Conservation (phyloP, 805 yeast species). For the Saturnispora bothae region DNA sequence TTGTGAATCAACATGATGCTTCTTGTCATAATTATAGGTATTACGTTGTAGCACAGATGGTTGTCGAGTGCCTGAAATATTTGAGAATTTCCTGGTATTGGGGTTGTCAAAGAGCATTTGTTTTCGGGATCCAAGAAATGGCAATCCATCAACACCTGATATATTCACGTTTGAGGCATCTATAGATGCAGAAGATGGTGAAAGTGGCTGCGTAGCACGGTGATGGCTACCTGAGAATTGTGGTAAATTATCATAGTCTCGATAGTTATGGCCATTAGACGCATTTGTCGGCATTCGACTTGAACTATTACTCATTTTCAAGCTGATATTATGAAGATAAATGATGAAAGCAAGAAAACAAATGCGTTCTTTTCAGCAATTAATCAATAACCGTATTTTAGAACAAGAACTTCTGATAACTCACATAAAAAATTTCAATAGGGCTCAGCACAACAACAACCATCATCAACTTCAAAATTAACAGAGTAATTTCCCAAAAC, state of each 20-base stretch:
- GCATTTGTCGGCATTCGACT: too few relatives aligned
- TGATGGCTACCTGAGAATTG: constrained; percentile 9
- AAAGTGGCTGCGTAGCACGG: not conserved
- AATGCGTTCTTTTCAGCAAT: too few relatives aligned
- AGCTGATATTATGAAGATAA: too few relatives aligned
- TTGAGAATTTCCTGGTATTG: not conserved
- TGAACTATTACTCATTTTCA: too few relatives aligned
- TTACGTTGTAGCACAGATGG: not conserved
- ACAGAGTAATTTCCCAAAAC: too few relatives aligned
- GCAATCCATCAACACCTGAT: constrained; percentile 7
- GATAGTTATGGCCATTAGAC: not conserved
- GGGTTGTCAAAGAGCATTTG: constrained; percentile 8
- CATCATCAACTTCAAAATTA: not conserved
- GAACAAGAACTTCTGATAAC: not conserved
- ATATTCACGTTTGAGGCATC: not conserved
- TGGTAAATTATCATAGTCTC: constrained; percentile 11
- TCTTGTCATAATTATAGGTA: too few relatives aligned
- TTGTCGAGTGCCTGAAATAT: constrained; percentile 3
- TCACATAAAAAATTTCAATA: not conserved
- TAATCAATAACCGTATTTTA: too few relatives aligned
- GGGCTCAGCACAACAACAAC: not conserved
- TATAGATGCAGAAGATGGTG: constrained; percentile 1
- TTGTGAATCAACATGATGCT: not conserved
- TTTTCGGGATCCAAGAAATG: constrained; percentile 12
- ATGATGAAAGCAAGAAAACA: too few relatives aligned